These are phyloP conservation scores for Striga hermonthica DNA, from an alignment of 305 asterid genomes.

Conservation along the genomic window DNA sequence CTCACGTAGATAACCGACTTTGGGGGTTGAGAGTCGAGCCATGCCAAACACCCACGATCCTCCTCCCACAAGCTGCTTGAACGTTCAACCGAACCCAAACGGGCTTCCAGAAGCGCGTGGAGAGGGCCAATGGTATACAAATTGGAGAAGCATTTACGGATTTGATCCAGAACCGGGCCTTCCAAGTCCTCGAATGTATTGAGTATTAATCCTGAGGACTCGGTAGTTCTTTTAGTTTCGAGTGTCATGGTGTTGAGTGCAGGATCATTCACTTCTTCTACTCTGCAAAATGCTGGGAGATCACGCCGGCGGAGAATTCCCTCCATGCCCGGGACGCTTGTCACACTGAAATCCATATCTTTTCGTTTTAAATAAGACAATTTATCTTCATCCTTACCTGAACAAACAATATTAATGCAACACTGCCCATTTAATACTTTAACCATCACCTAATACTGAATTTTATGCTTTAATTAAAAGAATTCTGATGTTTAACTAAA, in stretches of 20 bases:
- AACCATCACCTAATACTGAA: too few relatives aligned
- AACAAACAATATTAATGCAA: background rate
- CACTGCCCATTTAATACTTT: too few relatives aligned
- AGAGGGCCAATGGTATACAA: background rate
- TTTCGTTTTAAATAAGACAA: background rate
- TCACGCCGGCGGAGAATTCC: slow-evolving; percentile 2
- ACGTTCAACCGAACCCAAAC: background rate
- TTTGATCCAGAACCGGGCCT: background rate
- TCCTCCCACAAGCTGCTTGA: slow-evolving; percentile 13
- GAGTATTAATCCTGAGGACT: background rate
- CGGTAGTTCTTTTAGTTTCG: background rate
- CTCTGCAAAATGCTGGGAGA: background rate
- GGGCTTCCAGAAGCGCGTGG: background rate
- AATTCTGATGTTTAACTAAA: too few relatives aligned
- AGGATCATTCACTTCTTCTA: background rate
- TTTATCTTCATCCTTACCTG: slow-evolving; percentile 2
- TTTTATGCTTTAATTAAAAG: too few relatives aligned
- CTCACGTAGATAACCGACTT: background rate
- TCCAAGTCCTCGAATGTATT: slow-evolving; percentile 5
- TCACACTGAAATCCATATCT: background rate
- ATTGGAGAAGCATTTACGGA: background rate
- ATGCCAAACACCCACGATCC: background rate
- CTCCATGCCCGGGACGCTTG: background rate
- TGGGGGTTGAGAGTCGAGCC: slow-evolving; percentile 6
- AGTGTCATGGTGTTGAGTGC: background rate